A percentile compares a stretch with the other conserved stretches of the same genome.
These are phyloP conservation scores for Podospora sp. DNA, from an alignment of 495 filamentous ascomycete species.

Conservation along the genomic window DNA sequence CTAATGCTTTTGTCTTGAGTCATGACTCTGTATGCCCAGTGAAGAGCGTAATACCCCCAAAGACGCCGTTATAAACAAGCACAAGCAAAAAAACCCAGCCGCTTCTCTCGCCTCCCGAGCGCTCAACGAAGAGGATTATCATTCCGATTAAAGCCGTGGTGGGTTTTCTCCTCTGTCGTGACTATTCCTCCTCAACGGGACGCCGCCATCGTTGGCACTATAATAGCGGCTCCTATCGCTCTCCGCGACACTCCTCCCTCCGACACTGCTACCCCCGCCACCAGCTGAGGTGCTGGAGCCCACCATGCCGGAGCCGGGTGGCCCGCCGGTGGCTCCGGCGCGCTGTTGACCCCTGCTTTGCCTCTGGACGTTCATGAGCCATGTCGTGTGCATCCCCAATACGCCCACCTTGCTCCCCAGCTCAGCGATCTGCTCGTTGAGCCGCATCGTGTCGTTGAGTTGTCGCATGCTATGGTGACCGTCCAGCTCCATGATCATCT, in stretches of 20 bases:
- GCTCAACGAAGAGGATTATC: too few relatives aligned
- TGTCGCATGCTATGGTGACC: slow-evolving; percentile 50
- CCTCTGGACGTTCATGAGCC: slow-evolving; percentile 51
- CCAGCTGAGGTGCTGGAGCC: neutral
- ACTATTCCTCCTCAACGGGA: slow-evolving; percentile 18
- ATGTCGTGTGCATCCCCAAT: slow-evolving; percentile 57
- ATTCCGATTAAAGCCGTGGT: slow-evolving; percentile 14
- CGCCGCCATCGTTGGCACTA: neutral
- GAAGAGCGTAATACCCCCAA: neutral
- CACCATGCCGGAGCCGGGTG: slow-evolving; percentile 10
- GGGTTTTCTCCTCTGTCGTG: slow-evolving; percentile 26
- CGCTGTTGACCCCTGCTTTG: slow-evolving; percentile 29
- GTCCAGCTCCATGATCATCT: slow-evolving; percentile 49
- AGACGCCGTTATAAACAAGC: neutral
- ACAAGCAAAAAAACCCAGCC: neutral
- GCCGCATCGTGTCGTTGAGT: slow-evolving; percentile 52
- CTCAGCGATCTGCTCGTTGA: slow-evolving; percentile 57
- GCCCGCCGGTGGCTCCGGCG: neutral
- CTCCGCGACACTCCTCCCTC: slow-evolving; percentile 6
- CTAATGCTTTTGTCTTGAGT: slow-evolving; percentile 1
- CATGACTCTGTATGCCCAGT: neutral
- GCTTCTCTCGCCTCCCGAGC: neutral
- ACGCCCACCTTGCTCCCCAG: slow-evolving; percentile 54
- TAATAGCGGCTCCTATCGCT: slow-evolving; percentile 14
- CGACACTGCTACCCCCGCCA: neutral